Conservation (phyloP, 2,329 filamentous ascomycete genomes). For the Phialophora verrucosa region DNA sequence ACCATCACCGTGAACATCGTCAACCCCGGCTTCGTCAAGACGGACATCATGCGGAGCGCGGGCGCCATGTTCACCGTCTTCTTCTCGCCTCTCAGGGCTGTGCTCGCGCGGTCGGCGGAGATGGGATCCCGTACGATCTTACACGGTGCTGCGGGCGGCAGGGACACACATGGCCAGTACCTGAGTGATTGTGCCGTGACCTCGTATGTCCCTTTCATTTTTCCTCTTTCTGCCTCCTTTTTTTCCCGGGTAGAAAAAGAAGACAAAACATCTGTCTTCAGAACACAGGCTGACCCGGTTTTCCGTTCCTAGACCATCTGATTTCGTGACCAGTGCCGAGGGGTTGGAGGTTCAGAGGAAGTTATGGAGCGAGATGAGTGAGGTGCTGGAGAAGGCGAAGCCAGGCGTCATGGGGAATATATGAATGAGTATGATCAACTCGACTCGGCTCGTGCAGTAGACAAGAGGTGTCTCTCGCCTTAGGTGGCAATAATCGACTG, state of each 20-base stretch:
- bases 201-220: neutral
- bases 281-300: neutral
- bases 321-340: neutral
- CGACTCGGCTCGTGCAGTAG: too few relatives aligned
- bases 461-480: too few relatives aligned
- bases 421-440: neutral
- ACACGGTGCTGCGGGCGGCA: neutral
- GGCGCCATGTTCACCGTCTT: neutral
- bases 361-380: neutral
- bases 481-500: too few relatives aligned
- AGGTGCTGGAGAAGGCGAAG: neutral
- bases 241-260: too few relatives aligned
- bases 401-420: neutral
- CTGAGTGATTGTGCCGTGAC: slow-evolving; percentile 1
- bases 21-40: slow-evolving; percentile 19
- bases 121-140: slow-evolving; percentile 4
- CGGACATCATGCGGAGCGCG: slow-evolving; percentile 6
- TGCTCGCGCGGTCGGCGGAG: slow-evolving; percentile 6
- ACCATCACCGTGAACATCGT: slow-evolving; percentile 5
- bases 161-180: neutral
- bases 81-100: neutral
- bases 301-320: neutral
- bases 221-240: neutral
- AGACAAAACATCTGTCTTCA: too few relatives aligned
- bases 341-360: neutral